These are phyloP conservation scores for Sporothrix brasiliensis DNA, from an alignment of 2,329 filamentous ascomycete genomes.

Conservation along the genomic window DNA sequence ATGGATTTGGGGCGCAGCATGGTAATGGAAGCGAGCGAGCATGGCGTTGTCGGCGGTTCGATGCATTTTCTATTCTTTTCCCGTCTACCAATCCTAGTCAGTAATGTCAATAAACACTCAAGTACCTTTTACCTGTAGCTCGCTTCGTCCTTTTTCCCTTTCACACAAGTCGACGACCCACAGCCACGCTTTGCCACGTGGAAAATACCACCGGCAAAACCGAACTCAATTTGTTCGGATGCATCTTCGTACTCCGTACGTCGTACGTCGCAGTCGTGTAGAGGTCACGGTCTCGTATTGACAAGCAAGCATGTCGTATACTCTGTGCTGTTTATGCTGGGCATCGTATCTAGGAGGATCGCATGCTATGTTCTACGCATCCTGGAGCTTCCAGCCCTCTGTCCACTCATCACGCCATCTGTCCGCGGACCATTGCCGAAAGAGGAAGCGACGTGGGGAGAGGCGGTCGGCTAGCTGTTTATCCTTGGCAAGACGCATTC, in stretches of 20 bases:
- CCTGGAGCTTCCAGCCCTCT: neutral
- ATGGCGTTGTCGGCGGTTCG: constrained; percentile 7
- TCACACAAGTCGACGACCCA: neutral
- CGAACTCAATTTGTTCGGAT: too few species aligned
- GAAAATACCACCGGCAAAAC: neutral
- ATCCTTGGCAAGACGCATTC: constrained; percentile 5
- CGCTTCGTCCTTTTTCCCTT: neutral
- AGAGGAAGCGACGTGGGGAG: constrained; percentile 18
- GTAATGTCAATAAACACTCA: too few species aligned
- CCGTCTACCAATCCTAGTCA: too few species aligned
- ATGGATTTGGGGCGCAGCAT: neutral
- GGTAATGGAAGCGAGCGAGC: neutral
- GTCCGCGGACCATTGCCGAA: constrained; percentile 5
- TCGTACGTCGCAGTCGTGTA: too few species aligned
- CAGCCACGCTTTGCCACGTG: constrained; percentile 18
- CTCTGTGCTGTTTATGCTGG: neutral
- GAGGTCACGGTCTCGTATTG: too few species aligned
- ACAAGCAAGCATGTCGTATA: neutral
- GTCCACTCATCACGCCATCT: constrained; percentile 17
- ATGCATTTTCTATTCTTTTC: constrained; percentile 1
- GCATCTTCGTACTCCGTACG: neutral
- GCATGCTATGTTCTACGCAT: neutral
- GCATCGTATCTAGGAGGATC: neutral
- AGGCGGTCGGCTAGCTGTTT: neutral
- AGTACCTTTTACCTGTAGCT: too few species aligned